Conservation (phyloP, 441 rosid species). For the Manihot esculenta region DNA sequence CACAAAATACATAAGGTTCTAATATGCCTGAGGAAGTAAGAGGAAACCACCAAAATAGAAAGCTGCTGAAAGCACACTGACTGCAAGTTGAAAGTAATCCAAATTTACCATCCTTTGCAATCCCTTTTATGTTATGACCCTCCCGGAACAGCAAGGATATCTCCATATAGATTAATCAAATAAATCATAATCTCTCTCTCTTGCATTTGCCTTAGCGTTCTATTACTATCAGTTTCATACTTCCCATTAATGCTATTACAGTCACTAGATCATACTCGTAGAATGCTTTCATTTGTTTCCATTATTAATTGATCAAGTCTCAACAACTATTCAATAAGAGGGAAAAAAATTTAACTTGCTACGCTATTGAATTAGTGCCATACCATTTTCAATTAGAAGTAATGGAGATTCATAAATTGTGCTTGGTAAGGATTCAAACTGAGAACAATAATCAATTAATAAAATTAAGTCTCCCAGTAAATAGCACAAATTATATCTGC, state of each 20-base stretch:
- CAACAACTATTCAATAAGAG: neutral
- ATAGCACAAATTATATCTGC: too few relatives aligned
- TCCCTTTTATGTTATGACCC: too few relatives aligned
- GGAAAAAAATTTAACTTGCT: neutral
- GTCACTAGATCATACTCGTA: neutral
- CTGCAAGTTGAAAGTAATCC: too few relatives aligned
- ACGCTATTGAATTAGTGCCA: neutral
- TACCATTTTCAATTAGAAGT: neutral
- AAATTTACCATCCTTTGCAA: too few relatives aligned
- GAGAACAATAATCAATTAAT: neutral
- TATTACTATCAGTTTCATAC: neutral
- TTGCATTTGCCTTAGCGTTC: neutral
- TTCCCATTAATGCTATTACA: neutral
- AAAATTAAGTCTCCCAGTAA: neutral
- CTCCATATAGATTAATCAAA: too few relatives aligned
- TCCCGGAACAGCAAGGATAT: too few relatives aligned
- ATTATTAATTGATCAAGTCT: neutral
- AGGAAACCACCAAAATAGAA: too few relatives aligned
- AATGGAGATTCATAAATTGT: neutral
- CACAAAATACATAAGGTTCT: too few relatives aligned
- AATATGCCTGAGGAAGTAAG: too few relatives aligned
- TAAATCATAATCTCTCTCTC: neutral
- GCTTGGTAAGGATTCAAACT: neutral
- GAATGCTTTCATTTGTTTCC: neutral
- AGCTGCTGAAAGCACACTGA: too few relatives aligned